Percentiles rank a stretch among this genome's conserved stretches.
These are phyloP conservation scores for Pseudozyma sp. DNA, from an alignment of 1,284 basidiomycete species.

Conservation along the genomic window DNA sequence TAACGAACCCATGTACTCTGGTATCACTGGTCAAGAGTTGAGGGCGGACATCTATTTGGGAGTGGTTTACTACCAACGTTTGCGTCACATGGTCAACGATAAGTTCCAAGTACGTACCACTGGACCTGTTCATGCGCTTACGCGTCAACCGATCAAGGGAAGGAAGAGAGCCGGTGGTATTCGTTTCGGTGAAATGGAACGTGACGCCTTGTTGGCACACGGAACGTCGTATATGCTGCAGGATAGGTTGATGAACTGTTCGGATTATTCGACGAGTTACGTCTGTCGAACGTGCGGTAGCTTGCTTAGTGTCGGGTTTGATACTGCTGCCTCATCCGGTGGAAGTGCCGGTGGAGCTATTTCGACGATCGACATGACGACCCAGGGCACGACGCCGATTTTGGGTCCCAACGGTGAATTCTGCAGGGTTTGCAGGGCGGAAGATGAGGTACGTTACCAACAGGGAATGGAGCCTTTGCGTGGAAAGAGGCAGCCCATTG, in stretches of 20 bases:
- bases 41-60: slow-evolving; percentile 98
- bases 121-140: slow-evolving; percentile 93
- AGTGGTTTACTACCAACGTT: slow-evolving; percentile 96
- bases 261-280: slow-evolving; percentile 98
- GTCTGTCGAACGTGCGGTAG: slow-evolving; percentile 96
- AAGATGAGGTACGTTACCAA: slow-evolving; percentile 41
- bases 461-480: slow-evolving; percentile 41
- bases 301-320: slow-evolving; percentile 83
- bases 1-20: slow-evolving; percentile 99
- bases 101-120: slow-evolving; percentile 99
- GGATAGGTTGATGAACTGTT: slow-evolving; percentile 99
- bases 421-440: slow-evolving; percentile 63
- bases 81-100: slow-evolving; percentile 99
- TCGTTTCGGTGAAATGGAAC: slow-evolving; percentile 99
- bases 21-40: slow-evolving; percentile 98
- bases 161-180: slow-evolving; percentile 98
- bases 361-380: slow-evolving; percentile 39
- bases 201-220: slow-evolving; percentile 97
- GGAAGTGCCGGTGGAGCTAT: slow-evolving; percentile 21
- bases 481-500: slow-evolving; percentile 38
- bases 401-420: slow-evolving; percentile 66
- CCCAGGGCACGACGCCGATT: slow-evolving; percentile 32
- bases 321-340: slow-evolving; percentile 20
- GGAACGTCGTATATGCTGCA: slow-evolving; percentile 97
- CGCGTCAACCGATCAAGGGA: slow-evolving; percentile 97